Evolutionary conservation across 176 grass and related monocot species (phyloP), one percentile per base, ranked within the genome.

Genomic region (Ananas comosus): DNA sequence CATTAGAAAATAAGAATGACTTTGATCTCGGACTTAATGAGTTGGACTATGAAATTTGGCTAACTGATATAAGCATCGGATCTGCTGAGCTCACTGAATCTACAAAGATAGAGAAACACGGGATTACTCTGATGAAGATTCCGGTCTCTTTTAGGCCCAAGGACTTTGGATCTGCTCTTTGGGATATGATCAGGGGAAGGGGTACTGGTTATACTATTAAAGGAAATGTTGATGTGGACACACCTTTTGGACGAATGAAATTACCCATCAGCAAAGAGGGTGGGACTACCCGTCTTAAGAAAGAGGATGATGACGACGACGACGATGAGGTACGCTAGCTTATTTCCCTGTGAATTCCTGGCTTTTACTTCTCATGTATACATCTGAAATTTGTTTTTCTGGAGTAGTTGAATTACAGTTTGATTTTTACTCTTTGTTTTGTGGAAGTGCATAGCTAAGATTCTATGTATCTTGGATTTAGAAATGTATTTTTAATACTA

Each of bases 1-100:
- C 89, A 76, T 73, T 99, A 14, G 94, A 99, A 80, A 99, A 99
- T 79, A 99, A 93, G 84, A 99, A 99, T 48, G 90, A 99, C 74
- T 99, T 99, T 78, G 89, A 93, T 67, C 77, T 99, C 0, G 89
- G 75, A 0, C 82, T 99, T 48, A 99, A 99, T 80, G 18, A 79
- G 22, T 64, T 99, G 7, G 70, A 99, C 59, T 99, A 99, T 64
- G 87, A 99, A 79, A 86, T 99, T 66, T 93, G 94, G 94, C 87
- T 99, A 47, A 71, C 77, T 53, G 87, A 99, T 69, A 78, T 93
- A 66, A 93, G 82, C 67, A 74, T 99, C 12, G 87, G 78, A 0
- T 64, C 76, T 17, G 90, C 94, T 7, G 89, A 93, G 80, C 94
- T 99, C 74, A 86, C 87, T 0, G 53, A 91, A 33, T 82, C 49